A percentile compares a stretch with the other conserved stretches of the same genome.
Conservation (phyloP, 31 red algal species). For the Endocladia muricata region DNA sequence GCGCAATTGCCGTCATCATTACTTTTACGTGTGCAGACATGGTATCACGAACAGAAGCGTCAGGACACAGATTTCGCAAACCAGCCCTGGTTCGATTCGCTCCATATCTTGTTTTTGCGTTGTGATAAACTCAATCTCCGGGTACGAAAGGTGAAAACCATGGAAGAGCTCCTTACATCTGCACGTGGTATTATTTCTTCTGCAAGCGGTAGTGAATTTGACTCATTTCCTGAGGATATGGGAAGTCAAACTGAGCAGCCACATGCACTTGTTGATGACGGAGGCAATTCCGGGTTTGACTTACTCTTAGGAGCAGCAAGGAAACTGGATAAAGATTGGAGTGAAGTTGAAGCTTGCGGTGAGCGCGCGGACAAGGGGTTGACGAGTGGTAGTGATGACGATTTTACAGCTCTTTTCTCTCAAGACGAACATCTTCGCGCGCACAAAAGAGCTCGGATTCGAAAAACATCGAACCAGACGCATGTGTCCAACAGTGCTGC, state of each 20-base stretch:
- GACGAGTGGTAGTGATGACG: background rate
- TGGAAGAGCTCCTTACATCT: background rate
- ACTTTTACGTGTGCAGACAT: background rate
- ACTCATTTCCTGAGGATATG: background rate
- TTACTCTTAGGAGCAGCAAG: background rate
- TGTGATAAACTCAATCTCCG: background rate
- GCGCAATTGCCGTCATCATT: background rate
- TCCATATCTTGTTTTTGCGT: background rate
- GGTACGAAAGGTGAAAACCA: background rate
- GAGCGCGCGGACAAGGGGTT: background rate
- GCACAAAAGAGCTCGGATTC: background rate
- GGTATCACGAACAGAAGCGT: background rate
- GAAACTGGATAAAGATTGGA: slow-evolving; percentile 5
- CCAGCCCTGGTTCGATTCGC: background rate
- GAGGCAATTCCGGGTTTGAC: background rate
- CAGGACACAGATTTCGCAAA: background rate
- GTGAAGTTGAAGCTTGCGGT: too few relatives aligned
- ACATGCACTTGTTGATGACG: background rate
- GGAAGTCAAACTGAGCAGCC: background rate
- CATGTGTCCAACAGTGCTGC: background rate
- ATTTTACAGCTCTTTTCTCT: background rate
- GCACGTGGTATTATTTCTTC: background rate
- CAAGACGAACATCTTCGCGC: background rate
- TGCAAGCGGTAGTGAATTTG: background rate
- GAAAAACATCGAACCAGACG: background rate